Percentiles rank a stretch among this genome's conserved stretches.
Conservation (phyloP, 805 yeast species). For the Ogataea henricii region DNA sequence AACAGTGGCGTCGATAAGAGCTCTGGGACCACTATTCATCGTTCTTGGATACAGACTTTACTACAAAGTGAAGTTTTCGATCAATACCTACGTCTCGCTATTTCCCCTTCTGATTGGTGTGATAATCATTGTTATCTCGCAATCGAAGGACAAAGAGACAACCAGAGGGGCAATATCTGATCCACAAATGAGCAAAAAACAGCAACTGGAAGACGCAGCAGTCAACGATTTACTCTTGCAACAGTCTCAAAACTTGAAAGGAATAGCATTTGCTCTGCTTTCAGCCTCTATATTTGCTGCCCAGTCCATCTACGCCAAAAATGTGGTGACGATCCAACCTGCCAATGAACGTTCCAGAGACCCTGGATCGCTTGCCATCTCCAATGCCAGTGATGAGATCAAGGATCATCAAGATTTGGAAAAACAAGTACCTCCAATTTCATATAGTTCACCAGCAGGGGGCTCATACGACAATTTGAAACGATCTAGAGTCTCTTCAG, state of each 20-base stretch:
- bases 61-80: conserved; percentile 52
- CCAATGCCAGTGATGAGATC: conserved; percentile 2
- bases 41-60: conserved; percentile 55
- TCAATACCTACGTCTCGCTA: conserved; percentile 52
- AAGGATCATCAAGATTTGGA: conserved; percentile 11
- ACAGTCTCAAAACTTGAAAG: conserved; percentile 45
- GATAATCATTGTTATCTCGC: conserved; percentile 45
- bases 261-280: conserved; percentile 66
- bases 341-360: conserved; percentile 5
- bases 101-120: conserved; percentile 57
- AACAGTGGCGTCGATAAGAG: conserved; percentile 70
- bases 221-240: conserved; percentile 8
- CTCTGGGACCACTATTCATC: conserved; percentile 63
- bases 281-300: conserved; percentile 78
- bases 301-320: conserved; percentile 86
- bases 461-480: not conserved
- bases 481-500: not conserved
- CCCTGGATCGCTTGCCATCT: conserved; percentile 22
- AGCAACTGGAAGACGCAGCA: conserved; percentile 7
- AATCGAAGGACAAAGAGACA: conserved; percentile 23
- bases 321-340: conserved; percentile 58
- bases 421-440: not conserved
- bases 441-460: not conserved
- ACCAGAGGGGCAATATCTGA: conserved; percentile 16
- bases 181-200: conserved; percentile 16